Base-by-base conservation (phyloP, 129 eudicot species). In the Flaveria robusta region DNA sequence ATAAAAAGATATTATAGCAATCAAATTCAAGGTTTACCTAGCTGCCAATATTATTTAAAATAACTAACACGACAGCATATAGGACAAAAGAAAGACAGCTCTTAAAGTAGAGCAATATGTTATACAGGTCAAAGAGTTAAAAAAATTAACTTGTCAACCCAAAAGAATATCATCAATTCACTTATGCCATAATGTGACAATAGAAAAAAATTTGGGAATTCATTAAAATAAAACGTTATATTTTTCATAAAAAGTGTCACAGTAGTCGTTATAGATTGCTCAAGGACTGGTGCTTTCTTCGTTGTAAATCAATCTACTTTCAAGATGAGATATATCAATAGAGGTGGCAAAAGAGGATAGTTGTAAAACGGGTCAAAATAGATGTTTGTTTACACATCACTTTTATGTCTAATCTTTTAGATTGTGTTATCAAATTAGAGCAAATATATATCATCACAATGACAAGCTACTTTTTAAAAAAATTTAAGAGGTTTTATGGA, bases 181-280 rank as follows among this genome's bases (percentile, higher is more conserved):
- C 46, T 37, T 67, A 49, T 27, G 63, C 54, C 56, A 37, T 24
- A 50, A 9, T 3, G 49, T 19, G 13, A 45, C 51, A 39, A 67
- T 64, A 13, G 13, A 6, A 55, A 55, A 2, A 6, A 70, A 27
- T 26, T 15, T 24, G 10, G 41, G 74, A 47, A 34, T 70, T 58
- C 43, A 74, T 43, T 42, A 45, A 19, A 42, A 20, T 9, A 37
- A n/a, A 50, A 8, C n/a, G 20, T 41, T 19, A 52, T 34, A 52
- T 3, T 71, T 55, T 71, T 71, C 31, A 71, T 71, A 20, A 54
- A 51, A 5, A n/a, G n/a, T 39, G 50, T 22, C 37, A 59, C 37
- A 23, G 24, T 59, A 9, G 26, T 23, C n/a, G n/a, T n/a, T n/a
- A n/a, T 22, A 3, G 39, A 59, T 24, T 23, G 62, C 62, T 19